Evolutionary conservation across 352 stramenopile genomes (phyloP).

Genomic region (Phytophthora ohioensis): DNA sequence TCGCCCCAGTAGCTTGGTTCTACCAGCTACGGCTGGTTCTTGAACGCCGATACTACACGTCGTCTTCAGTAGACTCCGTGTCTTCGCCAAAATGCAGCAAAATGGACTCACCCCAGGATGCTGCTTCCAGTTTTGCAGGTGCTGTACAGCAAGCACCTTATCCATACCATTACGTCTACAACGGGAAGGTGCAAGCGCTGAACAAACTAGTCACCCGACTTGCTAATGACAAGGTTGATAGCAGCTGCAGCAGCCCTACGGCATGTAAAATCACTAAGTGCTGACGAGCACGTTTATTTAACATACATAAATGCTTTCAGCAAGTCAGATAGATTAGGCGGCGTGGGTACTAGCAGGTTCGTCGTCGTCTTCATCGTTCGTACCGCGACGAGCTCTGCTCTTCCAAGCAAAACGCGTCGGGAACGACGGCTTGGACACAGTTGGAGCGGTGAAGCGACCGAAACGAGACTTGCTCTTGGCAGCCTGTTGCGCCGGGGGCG

Average conservation of each 20-base stretch:
- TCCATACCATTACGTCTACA: constrained; percentile 40
- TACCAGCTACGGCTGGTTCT: constrained; percentile 49
- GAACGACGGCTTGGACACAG: constrained; percentile 48
- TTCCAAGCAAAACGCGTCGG: constrained; percentile 66
- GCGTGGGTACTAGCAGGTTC: constrained; percentile 21
- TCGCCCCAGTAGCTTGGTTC: constrained; percentile 46
- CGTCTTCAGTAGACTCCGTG: not conserved
- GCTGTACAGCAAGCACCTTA: constrained; percentile 24
- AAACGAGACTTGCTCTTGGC: constrained; percentile 59
- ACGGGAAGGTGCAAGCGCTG: constrained; percentile 39
- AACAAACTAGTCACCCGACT: constrained; percentile 30
- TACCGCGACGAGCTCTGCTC: constrained; percentile 36
- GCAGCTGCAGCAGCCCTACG: constrained; percentile 13
- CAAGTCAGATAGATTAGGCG: constrained; percentile 31
- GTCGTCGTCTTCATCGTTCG: constrained; percentile 25
- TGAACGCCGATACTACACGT: constrained; percentile 27
- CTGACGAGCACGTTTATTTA: constrained; percentile 32
- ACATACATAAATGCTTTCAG: constrained; percentile 33
- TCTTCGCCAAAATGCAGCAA: constrained; percentile 16
- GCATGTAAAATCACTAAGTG: constrained; percentile 3
- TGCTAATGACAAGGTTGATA: constrained; percentile 29
- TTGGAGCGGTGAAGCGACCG: constrained; percentile 48
- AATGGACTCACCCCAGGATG: not conserved
- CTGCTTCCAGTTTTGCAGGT: constrained; percentile 5
- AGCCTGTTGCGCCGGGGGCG: constrained; percentile 37